Base-by-base conservation (phyloP, 208 protist genomes). In the Acanthamoeba castellanii region DNA sequence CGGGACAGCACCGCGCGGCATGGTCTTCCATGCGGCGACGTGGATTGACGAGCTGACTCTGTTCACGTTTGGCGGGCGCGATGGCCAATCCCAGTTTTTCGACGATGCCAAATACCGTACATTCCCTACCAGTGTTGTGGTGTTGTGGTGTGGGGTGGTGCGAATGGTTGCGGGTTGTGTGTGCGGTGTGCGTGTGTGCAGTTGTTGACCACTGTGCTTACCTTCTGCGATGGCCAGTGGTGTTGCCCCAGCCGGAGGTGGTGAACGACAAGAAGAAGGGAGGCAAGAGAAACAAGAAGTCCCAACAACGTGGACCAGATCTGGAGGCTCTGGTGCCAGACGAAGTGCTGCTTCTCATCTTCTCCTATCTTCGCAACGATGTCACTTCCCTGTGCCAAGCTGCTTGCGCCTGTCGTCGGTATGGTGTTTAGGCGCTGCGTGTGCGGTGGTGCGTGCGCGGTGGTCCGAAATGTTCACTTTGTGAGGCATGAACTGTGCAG, bases 21-120 rank as follows among this genome's bases (percentile, higher is more conserved):
- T n/a, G 5, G 70, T 78, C 3, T 78, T 78, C 32, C n/a, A 45
- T n/a, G 70, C 70, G 32, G 37, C 37, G 32, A 45, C 37, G 30
- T 78, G 70, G 70, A 34, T 78, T n/a, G 70, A 78, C 37, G 70
- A 45, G 32, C 30, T 34, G 32, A 47, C 70, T 27, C 70, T 78
- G 70, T 42, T 78, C 27, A 78, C 30, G 27, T 78, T 47, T 42
- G 70, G 70, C 37, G 70, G 70, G 8, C 70, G 70, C 30, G 70
- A 78, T 22, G 32, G 37, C n/a, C 30, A 18, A 20, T 34, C 70
- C 18, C n/a, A 78, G 14, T 78, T 45, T 27, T 78, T 45, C 22
- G 70, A 78, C 70, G 70, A 78, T n/a, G 4, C 32, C 70, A 78
- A 78, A 78, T 78, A 78, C 70, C 37, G 70, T 78, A 78, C 70